Conservation (phyloP, 2,329 filamentous ascomycete species). For the Talaromyces sp. region DNA sequence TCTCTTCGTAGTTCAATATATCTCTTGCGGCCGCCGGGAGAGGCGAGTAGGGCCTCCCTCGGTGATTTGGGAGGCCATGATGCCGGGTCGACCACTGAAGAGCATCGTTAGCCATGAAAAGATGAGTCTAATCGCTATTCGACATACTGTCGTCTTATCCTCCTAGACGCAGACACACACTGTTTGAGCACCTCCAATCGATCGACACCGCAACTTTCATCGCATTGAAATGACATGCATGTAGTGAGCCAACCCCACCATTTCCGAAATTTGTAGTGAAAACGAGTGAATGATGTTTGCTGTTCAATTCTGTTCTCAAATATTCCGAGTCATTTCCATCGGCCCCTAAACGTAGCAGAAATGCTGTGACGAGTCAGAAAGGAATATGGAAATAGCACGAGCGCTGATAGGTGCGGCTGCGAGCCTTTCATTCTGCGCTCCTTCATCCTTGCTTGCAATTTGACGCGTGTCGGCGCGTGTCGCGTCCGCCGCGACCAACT, state of each 20-base stretch:
- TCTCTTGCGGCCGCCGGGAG: constrained; percentile 75
- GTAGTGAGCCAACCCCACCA: constrained; percentile 11
- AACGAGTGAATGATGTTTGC: neutral
- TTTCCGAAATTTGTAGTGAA: constrained; percentile 7
- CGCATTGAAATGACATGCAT: constrained; percentile 11
- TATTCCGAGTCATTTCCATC: neutral
- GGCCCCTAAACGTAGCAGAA: neutral
- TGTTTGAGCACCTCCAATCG: constrained; percentile 1
- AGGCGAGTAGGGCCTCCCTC: constrained; percentile 60
- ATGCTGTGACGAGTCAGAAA: neutral
- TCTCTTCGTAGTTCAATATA: constrained; percentile 63
- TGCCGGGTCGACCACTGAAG: constrained; percentile 40
- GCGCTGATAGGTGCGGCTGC: constrained; percentile 21
- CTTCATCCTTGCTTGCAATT: constrained; percentile 2
- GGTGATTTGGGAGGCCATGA: constrained; percentile 64
- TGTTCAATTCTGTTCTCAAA: neutral
- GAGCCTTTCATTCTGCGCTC: constrained; percentile 24
- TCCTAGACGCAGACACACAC: neutral
- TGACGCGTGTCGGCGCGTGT: constrained; percentile 22
- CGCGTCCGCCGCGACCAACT: constrained; percentile 21
- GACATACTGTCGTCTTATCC: constrained; percentile 13
- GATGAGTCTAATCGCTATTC: neutral
- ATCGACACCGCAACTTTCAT: constrained; percentile 10
- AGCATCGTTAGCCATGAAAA: neutral
- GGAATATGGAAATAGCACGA: constrained; percentile 21